Conservation (phyloP, 108 stramenopile genomes). For the Nannochloropsis oceanica region DNA sequence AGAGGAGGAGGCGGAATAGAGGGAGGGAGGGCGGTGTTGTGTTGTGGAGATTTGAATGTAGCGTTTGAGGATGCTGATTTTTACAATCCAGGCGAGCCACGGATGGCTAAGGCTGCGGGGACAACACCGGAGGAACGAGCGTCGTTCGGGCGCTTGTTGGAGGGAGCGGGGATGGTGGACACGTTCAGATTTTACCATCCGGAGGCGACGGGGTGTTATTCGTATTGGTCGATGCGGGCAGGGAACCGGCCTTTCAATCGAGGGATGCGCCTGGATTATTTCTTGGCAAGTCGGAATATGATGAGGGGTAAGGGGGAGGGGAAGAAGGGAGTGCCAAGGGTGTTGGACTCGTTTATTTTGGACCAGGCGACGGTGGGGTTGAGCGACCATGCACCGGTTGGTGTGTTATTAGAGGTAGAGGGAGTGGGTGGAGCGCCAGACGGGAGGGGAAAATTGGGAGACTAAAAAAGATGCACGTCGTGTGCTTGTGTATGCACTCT, state of each 20-base stretch:
- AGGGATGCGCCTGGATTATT: conserved; percentile 31
- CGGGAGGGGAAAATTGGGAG: too few species aligned
- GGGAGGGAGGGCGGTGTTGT: not conserved
- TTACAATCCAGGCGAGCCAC: conserved; percentile 24
- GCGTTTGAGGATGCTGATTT: conserved; percentile 27
- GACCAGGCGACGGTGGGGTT: not conserved
- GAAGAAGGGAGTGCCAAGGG: not conserved
- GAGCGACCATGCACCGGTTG: conserved; percentile 16
- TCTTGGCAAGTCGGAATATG: conserved; percentile 16
- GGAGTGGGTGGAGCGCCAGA: too few species aligned
- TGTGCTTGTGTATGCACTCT: too few species aligned
- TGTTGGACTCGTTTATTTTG: conserved; percentile 12
- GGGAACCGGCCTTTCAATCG: conserved; percentile 22
- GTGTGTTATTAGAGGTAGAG: not conserved
- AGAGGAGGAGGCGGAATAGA: not conserved
- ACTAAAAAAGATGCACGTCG: too few species aligned
- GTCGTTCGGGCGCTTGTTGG: conserved; percentile 15
- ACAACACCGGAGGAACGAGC: conserved; percentile 27
- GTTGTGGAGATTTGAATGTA: conserved; percentile 19
- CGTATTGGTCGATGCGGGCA: conserved; percentile 30
- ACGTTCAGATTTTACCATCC: conserved; percentile 19
- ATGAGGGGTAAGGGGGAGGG: not conserved
- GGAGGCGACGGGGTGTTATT: conserved; percentile 6
- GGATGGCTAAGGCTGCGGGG: conserved; percentile 11
- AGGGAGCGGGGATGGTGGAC: conserved; percentile 5